These are phyloP conservation scores for Parasarocladium wereldwijsianum DNA, from an alignment of 2,329 filamentous ascomycete genomes.

Conservation along the genomic window DNA sequence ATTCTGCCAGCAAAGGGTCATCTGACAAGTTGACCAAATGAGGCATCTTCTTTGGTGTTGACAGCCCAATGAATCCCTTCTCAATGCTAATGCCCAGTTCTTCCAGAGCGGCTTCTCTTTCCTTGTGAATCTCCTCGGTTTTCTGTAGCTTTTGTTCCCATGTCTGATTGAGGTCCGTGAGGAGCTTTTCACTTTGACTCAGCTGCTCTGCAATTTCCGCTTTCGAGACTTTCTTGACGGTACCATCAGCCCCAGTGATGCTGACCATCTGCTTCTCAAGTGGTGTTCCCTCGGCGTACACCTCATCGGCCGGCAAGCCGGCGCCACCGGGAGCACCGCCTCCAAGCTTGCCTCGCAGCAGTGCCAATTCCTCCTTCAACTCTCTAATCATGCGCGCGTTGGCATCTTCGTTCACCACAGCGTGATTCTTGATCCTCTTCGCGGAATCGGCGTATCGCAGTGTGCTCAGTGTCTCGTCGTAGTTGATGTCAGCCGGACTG, in stretches of 20 bases:
- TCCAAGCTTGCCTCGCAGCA: constrained; percentile 75
- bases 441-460: constrained; percentile 93
- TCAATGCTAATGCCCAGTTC: constrained; percentile 98
- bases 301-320: constrained; percentile 51
- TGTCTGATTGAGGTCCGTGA: constrained; percentile 91
- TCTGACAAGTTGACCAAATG: constrained; percentile 97
- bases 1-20: constrained; percentile 84
- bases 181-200: constrained; percentile 89
- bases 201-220: constrained; percentile 96
- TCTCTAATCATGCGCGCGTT: constrained; percentile 98
- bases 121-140: constrained; percentile 95
- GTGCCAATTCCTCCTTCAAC: constrained; percentile 81
- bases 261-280: constrained; percentile 93
- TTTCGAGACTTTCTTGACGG: constrained; percentile 90
- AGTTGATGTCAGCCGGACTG: constrained; percentile 96
- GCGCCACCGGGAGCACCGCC: constrained; percentile 33
- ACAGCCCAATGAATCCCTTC: constrained; percentile 90
- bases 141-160: constrained; percentile 95
- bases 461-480: constrained; percentile 92
- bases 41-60: constrained; percentile 97
- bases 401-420: constrained; percentile 96
- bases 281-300: constrained; percentile 86
- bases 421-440: constrained; percentile 99
- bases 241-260: constrained; percentile 74
- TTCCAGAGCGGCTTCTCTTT: constrained; percentile 85